Base-by-base conservation (phyloP, 73 alveolate species). In the Halteria grandinella region DNA sequence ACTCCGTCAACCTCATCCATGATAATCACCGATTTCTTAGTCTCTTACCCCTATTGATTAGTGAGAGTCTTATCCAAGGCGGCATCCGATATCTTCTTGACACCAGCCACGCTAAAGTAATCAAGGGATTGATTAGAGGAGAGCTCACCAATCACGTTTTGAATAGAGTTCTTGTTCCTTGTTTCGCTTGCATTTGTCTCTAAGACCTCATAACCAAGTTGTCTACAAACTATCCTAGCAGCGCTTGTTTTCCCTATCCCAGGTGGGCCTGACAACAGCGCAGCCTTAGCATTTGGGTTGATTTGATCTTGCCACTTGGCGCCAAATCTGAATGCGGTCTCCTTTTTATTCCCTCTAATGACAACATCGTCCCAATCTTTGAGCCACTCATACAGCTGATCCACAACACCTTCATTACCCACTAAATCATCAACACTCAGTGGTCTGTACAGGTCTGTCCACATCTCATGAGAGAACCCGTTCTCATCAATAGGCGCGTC, bases 211-310 rank as follows among this genome's bases (percentile, higher is more conserved):
- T 84, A 97, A 32, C 97, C 97, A 73, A 93, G 85, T 62, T 75
- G 74, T 71, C 79, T 74, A n/a, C 98, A 93, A 0, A 97, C 85
- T 51, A 95, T 80, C 71, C 99, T 75, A 18, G 95, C 98, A 23
- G 98, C 78, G 12, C 99, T 75, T 12, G 99, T 95, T 88, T 98
- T 98, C 4, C 99, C 99, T 31, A 97, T 96, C 21, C 99, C 99
- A 12, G 99, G 99, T 18, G 99, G 99, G 6, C 99, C 99, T 34
- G 98, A 84, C 39, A 98, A 77, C 53, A 98, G 74, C 25, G 95
- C 98, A 18, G 99, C 99, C 54, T 95, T 80, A n/a, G 99, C 99
- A 77, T 96, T 95, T 25, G 83, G 66, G 82, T 92, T 97, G 23
- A 92, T 79, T 20, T 62, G 48, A 71, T 89, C 60, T 47, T 72